These are phyloP conservation scores for Terfezia boudieri DNA, from an alignment of 495 filamentous ascomycete species.

Conservation along the genomic window DNA sequence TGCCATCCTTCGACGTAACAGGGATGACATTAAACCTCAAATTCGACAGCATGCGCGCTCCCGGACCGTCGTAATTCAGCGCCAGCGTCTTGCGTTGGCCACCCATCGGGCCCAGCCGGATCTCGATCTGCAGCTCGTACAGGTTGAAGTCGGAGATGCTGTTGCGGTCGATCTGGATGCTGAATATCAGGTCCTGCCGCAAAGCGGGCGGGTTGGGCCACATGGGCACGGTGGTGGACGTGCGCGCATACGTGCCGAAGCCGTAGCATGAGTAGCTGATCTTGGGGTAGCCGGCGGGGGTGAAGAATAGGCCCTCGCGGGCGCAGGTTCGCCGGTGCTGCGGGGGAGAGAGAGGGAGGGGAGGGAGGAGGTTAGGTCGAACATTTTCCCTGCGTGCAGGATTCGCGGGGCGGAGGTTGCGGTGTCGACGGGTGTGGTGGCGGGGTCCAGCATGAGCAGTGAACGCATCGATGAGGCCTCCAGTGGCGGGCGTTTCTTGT, in stretches of 20 bases:
- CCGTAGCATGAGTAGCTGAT: not conserved
- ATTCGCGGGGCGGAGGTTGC: not conserved
- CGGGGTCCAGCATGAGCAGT: not conserved
- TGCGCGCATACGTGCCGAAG: not conserved
- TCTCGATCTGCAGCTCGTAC: not conserved
- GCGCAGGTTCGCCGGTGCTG: not conserved
- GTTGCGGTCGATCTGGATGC: not conserved
- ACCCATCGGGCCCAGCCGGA: not conserved
- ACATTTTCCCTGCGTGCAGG: not conserved
- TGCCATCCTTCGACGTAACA: not conserved
- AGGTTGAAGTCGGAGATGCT: not conserved
- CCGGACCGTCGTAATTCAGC: conserved; percentile 4
- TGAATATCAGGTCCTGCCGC: conserved; percentile 6
- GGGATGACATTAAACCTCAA: conserved; percentile 14
- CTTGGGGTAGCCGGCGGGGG: not conserved
- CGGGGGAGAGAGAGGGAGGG: not conserved
- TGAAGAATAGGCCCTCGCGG: not conserved
- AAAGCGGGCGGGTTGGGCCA: not conserved
- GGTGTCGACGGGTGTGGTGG: not conserved
- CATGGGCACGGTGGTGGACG: not conserved
- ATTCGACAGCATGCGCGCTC: conserved; percentile 13
- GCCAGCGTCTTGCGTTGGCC: conserved; percentile 1
- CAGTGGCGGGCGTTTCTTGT: conserved; percentile 2
- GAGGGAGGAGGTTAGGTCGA: not conserved
- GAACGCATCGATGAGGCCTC: not conserved